These are phyloP conservation scores for Onygenales sp. DNA, from an alignment of 2,329 filamentous ascomycete genomes.

Conservation along the genomic window DNA sequence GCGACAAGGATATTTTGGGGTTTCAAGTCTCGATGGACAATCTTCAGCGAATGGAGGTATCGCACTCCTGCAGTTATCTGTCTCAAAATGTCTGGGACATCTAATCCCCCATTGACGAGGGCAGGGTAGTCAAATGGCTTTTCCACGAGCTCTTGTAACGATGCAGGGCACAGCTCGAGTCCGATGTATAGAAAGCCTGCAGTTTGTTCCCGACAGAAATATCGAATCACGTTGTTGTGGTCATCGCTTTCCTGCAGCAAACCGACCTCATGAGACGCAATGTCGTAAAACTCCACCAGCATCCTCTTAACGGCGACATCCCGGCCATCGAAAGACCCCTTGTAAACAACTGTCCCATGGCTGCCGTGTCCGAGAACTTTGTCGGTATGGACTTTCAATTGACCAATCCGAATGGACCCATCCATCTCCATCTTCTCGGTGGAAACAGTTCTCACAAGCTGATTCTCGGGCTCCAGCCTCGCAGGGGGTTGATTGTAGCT, in stretches of 20 bases:
- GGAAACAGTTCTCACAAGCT: constrained; percentile 44
- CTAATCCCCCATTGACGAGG: constrained; percentile 56
- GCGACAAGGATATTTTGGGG: constrained; percentile 92
- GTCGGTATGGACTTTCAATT: constrained; percentile 51
- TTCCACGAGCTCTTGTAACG: constrained; percentile 82
- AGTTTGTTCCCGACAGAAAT: constrained; percentile 84
- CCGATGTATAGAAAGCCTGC: constrained; percentile 93
- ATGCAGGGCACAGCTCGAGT: constrained; percentile 86
- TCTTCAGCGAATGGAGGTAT: constrained; percentile 82
- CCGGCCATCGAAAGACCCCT: constrained; percentile 86
- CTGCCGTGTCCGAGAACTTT: constrained; percentile 64
- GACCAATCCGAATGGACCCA: constrained; percentile 52
- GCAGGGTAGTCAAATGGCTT: constrained; percentile 57
- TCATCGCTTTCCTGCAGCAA: constrained; percentile 88
- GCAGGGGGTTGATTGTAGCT: constrained; percentile 24
- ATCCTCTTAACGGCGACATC: constrained; percentile 95
- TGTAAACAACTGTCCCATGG: constrained; percentile 93
- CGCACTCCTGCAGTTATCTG: constrained; percentile 85
- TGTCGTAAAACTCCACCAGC: constrained; percentile 90
- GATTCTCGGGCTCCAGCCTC: constrained; percentile 53
- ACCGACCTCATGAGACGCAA: constrained; percentile 88
- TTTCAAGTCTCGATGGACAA: constrained; percentile 95
- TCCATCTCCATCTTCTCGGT: constrained; percentile 50
- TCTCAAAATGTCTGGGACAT: constrained; percentile 70
- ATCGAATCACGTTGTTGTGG: constrained; percentile 92